Base-by-base conservation (phyloP, 2,329 filamentous ascomycete species). In the Phaeoacremonium minimum region DNA sequence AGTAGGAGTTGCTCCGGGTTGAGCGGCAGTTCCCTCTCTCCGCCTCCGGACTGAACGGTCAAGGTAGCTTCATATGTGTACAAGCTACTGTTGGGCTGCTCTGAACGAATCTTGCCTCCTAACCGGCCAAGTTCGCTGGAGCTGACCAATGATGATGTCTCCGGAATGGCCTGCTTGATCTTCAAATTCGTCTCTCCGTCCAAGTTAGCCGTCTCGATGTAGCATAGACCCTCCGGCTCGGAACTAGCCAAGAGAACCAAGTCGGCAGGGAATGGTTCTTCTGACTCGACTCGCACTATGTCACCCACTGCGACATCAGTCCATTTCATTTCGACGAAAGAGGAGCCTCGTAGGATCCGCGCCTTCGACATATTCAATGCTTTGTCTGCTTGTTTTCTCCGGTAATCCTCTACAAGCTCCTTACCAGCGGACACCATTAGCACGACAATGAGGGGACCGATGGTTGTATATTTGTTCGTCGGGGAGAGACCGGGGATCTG, bases 121-220 rank as follows among this genome's bases (percentile, higher is more conserved):
- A 98, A 67, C 43, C 91, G 77, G 55, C 88, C 87, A 44, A 98
- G 69, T 51, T 97, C 91, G 45, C 77, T 81, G 14, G 89, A 80
- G 55, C 87, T 95, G 41, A 98, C 89, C 56, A 96, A 73, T 42
- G 85, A 74, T 12, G 85, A 82, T 0, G 93, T 98, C 67, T 98
- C 93, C 1, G 93, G 91, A 36, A 96, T 82, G 3, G 83, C 91
- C 66, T 98, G 93, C 67, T 98, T 98, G 67, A 98, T 95, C 66
- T 98, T 98, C 49, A 98, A 68, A 57, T 98, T 98, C 15, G 93
- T 98, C 64, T 98, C 93, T 49, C 93, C 93, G 52, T 98, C 93
- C 40, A 98, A 71, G 57, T 98, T 98, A 16, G 93, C 91, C 3
- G 93, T 98, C 66, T 98, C 93, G 55, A 98, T 97, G 59, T 98